These are phyloP conservation scores for Verticillium albo-atrum DNA, from an alignment of 2,329 filamentous ascomycete species.

Conservation along the genomic window DNA sequence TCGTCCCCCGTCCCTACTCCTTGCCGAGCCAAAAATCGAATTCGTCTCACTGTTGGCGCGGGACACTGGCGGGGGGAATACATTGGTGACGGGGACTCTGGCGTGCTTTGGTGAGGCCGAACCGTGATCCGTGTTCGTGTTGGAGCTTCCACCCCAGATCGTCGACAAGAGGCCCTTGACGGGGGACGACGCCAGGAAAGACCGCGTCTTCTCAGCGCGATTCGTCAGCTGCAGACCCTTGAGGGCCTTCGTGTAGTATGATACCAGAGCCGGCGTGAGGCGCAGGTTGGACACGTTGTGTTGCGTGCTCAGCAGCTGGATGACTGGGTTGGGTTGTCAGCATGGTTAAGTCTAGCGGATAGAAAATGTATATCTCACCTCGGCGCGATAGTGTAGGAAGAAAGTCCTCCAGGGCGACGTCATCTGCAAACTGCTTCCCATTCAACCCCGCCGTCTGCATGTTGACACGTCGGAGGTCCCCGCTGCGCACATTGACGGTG, in stretches of 20 bases:
- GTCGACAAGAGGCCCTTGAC: constrained; percentile 80
- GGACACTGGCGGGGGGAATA: constrained; percentile 35
- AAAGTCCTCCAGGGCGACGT: constrained; percentile 68
- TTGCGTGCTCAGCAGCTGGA: constrained; percentile 66
- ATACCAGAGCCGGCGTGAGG: constrained; percentile 65
- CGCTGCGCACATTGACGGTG: constrained; percentile 56
- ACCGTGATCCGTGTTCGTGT: constrained; percentile 29
- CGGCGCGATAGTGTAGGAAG: constrained; percentile 69
- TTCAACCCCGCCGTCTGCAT: constrained; percentile 59
- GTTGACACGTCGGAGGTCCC: constrained; percentile 45
- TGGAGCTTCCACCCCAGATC: constrained; percentile 62
- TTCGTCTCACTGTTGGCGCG: constrained; percentile 40
- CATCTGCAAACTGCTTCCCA: constrained; percentile 69
- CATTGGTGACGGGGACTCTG: constrained; percentile 29
- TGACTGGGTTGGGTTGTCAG: constrained; percentile 49
- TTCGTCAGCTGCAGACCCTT: constrained; percentile 62
- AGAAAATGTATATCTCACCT: constrained; percentile 42
- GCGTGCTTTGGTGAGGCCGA: constrained; percentile 28
- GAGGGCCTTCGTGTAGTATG: constrained; percentile 73
- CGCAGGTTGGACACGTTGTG: constrained; percentile 62
- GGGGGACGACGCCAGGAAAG: constrained; percentile 76
- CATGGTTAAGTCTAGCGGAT: not conserved
- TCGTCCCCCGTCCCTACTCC: constrained; percentile 39
- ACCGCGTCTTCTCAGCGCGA: constrained; percentile 60
- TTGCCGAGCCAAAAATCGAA: constrained; percentile 52